These are phyloP conservation scores for Silybum marianum DNA, from an alignment of 129 eudicot genomes.

Conservation along the genomic window DNA sequence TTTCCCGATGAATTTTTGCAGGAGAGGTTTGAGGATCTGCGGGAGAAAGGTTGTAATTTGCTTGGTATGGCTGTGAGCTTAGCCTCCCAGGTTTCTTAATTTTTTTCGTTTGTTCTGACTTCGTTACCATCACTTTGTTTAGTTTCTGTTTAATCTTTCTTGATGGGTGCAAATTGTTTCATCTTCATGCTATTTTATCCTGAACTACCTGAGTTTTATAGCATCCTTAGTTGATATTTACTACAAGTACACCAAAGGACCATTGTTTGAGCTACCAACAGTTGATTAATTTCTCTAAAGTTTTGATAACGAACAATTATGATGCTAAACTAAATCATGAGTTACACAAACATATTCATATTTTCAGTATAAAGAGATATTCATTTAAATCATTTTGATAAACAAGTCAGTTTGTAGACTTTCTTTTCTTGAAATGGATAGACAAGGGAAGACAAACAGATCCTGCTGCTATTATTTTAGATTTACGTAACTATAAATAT, in stretches of 20 bases:
- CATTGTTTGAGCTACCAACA: neutral
- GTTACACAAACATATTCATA: slow-evolving; percentile 8
- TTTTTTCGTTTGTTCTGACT: neutral
- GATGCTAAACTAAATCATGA: neutral
- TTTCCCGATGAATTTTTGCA: slow-evolving; percentile 4
- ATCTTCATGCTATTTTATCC: neutral
- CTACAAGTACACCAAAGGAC: slow-evolving; percentile 1
- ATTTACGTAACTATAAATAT: neutral
- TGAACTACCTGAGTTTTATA: slow-evolving; percentile 6
- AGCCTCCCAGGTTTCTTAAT: slow-evolving; percentile 19
- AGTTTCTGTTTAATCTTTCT: neutral
- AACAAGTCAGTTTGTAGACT: neutral
- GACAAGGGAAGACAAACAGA: neutral
- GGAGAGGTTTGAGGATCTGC: slow-evolving; percentile 74
- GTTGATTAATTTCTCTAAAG: neutral
- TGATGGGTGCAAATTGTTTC: neutral
- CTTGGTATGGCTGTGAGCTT: slow-evolving; percentile 58
- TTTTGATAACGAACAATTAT: slow-evolving; percentile 3
- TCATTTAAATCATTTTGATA: neutral
- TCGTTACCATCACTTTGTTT: neutral
- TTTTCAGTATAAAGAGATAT: neutral
- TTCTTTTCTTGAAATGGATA: neutral
- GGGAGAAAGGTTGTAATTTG: slow-evolving; percentile 74
- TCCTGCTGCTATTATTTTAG: neutral
- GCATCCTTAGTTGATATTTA: slow-evolving; percentile 5